Percentiles rank a stretch among this genome's conserved stretches.
Evolutionary conservation across 257 asterid genomes (phyloP).

Genomic region (Vinca minor): DNA sequence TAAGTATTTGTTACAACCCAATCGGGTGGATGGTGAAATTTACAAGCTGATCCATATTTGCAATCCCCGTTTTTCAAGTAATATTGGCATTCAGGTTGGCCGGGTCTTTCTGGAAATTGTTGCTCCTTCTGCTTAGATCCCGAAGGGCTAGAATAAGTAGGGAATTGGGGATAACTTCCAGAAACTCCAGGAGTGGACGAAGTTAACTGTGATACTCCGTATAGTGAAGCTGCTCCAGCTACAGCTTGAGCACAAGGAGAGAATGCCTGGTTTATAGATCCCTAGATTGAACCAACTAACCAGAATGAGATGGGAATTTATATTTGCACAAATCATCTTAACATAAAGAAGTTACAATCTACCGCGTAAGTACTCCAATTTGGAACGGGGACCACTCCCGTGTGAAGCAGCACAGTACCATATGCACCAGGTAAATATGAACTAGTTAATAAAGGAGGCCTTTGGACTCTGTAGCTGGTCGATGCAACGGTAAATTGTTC

Average conservation of each 20-base stretch:
- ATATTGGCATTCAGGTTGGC: slow-evolving; percentile 67
- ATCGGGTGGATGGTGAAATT: slow-evolving; percentile 79
- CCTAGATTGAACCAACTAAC: slow-evolving; percentile 40
- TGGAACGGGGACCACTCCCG: slow-evolving; percentile 63
- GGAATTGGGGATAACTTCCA: slow-evolving; percentile 44
- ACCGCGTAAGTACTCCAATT: slow-evolving; percentile 79
- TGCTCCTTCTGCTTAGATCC: slow-evolving; percentile 32
- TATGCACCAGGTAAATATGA: slow-evolving; percentile 64
- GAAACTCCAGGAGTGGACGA: slow-evolving; percentile 47
- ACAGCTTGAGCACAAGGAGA: slow-evolving; percentile 61
- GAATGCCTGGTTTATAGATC: slow-evolving; percentile 49
- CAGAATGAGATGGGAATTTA: slow-evolving; percentile 10
- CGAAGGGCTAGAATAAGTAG: slow-evolving; percentile 37
- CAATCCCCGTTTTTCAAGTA: slow-evolving; percentile 88
- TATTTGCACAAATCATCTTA: slow-evolving; percentile 3
- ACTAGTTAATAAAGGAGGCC: slow-evolving; percentile 65
- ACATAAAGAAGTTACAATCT: slow-evolving; percentile 10
- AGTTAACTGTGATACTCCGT: slow-evolving; percentile 53
- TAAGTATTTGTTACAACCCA: slow-evolving; percentile 35
- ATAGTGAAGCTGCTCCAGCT: slow-evolving; percentile 38
- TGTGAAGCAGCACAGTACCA: slow-evolving; percentile 65
- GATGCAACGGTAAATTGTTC: slow-evolving; percentile 41
- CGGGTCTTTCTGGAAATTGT: slow-evolving; percentile 68
- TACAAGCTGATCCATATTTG: slow-evolving; percentile 72
- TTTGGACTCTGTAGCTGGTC: slow-evolving; percentile 44